Evolutionary conservation across 2,329 filamentous ascomycete genomes (phyloP).

Genomic region (Cercospora brassicicola): DNA sequence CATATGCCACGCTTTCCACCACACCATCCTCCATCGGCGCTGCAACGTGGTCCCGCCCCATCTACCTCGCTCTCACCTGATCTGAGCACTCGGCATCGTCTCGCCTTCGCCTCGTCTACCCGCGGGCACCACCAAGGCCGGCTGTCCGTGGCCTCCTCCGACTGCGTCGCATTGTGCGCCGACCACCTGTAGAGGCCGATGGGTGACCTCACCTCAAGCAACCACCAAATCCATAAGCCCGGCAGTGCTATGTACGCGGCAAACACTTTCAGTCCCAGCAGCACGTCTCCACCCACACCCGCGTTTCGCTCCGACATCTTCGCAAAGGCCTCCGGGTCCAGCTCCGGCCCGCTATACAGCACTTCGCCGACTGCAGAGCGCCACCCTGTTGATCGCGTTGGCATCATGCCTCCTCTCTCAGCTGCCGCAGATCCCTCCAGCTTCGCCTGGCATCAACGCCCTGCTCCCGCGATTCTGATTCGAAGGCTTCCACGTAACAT

Average conservation of each 20-base stretch:
- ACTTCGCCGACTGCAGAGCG: slow-evolving; percentile 46
- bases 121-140: background rate
- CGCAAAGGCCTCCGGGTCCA: slow-evolving; percentile 27
- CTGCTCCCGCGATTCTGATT: slow-evolving; percentile 52
- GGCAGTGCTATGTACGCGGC: slow-evolving; percentile 26
- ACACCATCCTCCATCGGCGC: slow-evolving; percentile 1
- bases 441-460: slow-evolving; percentile 25
- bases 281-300: slow-evolving; percentile 27
- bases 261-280: slow-evolving; percentile 20
- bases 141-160: slow-evolving; percentile 1
- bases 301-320: slow-evolving; percentile 42
- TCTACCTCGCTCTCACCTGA: background rate
- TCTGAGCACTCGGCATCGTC: background rate
- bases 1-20: slow-evolving; percentile 6
- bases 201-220: slow-evolving; percentile 24
- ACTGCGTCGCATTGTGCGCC: background rate
- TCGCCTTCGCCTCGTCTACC: background rate
- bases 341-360: slow-evolving; percentile 41
- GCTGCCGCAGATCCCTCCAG: slow-evolving; percentile 29
- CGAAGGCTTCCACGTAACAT: slow-evolving; percentile 61
- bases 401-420: slow-evolving; percentile 33
- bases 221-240: slow-evolving; percentile 16
- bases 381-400: slow-evolving; percentile 41
- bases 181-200: slow-evolving; percentile 16
- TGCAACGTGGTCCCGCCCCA: background rate